phyloP scores from a whole-genome alignment of 768 basidiomycete species.

The Termitomyces sp. region DNA sequence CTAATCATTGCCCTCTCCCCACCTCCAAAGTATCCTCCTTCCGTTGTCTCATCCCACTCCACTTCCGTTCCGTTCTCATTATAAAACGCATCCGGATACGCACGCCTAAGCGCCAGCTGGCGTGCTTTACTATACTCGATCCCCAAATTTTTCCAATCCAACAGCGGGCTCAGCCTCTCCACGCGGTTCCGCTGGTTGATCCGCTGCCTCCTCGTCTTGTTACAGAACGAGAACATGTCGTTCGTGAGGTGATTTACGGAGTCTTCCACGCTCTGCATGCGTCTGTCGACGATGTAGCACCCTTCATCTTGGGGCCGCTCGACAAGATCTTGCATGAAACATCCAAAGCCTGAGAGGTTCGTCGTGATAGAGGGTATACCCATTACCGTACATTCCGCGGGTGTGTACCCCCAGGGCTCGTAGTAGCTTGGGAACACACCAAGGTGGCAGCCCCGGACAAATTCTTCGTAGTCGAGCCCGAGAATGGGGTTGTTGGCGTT shows the following conservation, averaged over 20 bases:
- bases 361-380: conserved; percentile 97
- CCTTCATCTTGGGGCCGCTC: conserved; percentile 93
- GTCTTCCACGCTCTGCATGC: conserved; percentile 85
- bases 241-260: conserved; percentile 81
- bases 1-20: conserved; percentile 64
- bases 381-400: conserved; percentile 99
- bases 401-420: conserved; percentile 95
- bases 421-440: conserved; percentile 99
- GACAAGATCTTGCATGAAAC: conserved; percentile 98
- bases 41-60: conserved; percentile 27
- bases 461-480: conserved; percentile 98
- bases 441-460: conserved; percentile 95
- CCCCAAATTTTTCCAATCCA: conserved; percentile 98
- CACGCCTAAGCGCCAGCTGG: conserved; percentile 84
- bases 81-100: conserved; percentile 92
- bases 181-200: conserved; percentile 99
- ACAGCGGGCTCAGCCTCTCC: conserved; percentile 84
- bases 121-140: conserved; percentile 96
- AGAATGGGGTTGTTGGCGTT: conserved; percentile 97
- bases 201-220: conserved; percentile 88
- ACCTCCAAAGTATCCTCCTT: conserved; percentile 35
- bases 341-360: conserved; percentile 96
- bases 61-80: conserved; percentile 34
- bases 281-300: conserved; percentile 93
- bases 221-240: conserved; percentile 68